Base-by-base conservation (phyloP, 495 filamentous ascomycete species). In the Daldinia concentrica region DNA sequence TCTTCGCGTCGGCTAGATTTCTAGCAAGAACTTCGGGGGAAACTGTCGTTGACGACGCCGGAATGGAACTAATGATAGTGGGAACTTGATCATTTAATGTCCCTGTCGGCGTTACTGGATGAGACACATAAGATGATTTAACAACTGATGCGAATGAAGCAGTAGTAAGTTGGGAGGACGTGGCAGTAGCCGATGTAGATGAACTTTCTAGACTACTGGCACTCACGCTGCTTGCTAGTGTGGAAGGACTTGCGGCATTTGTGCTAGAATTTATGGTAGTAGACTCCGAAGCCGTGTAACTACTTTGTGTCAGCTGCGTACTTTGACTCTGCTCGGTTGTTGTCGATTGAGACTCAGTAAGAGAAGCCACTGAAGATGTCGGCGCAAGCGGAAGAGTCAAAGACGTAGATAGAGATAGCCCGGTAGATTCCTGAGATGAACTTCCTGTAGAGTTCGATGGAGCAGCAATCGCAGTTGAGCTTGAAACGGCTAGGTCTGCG, bases 1-100 rank as follows among this genome's bases (percentile, higher is more conserved):
- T 48, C 26, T 76, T 75, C n/a, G 83, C 83, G 27, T 73, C 51
- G 26, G 72, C 70, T 11, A 81, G 64, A 66, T 85, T 85, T 30
- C 58, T 56, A 22, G 73, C 71, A 50, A 79, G 76, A n/a, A 74
- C 70, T 11, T 78, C 65, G 14, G 79, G 73, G 8, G 78, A 73
- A 14, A 85, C 77, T 1, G 76, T 82, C 19, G 69, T 69, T 4
- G 79, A 78, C 1, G 79, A 63, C 3, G 78, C 22, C 0, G 81
- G 81, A 1, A 75, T 30, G 27, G 61, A 68, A 32, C 73, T 77
- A 39, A 84, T 80, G 30, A 69, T 64, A 1, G 83, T 85, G 0
- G 82, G 82, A 6, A 84, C 58, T 3, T 69, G 64, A 24, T 56
- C 19, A 63, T 76, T 79, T 27, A 75, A 70, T 19, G 71, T 58